A percentile compares a stretch with the other conserved stretches of the same genome.
Conservation (phyloP, 2,329 filamentous ascomycete species). For the Calonectria hawksworthii region DNA sequence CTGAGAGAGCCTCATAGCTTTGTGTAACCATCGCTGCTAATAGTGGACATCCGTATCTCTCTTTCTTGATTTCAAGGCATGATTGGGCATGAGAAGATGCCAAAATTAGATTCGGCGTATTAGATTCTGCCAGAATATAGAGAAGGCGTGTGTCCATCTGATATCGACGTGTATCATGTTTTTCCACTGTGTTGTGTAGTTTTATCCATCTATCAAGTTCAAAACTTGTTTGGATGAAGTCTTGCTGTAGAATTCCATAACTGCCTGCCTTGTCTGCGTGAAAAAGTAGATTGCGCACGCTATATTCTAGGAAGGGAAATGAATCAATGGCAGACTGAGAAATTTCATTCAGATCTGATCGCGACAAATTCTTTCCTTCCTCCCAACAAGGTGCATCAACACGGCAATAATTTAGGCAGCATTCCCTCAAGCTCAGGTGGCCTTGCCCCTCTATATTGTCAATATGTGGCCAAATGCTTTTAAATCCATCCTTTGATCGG, state of each 20-base stretch:
- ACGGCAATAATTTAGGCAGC: not conserved
- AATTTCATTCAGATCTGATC: too few species aligned
- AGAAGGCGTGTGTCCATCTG: not conserved
- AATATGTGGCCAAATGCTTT: not conserved
- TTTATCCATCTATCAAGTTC: not conserved
- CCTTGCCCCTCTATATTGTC: not conserved
- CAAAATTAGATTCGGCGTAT: not conserved
- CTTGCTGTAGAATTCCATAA: not conserved
- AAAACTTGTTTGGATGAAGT: not conserved
- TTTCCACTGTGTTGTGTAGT: not conserved
- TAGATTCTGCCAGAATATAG: not conserved
- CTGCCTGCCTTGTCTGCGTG: not conserved
- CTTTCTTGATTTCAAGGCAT: not conserved
- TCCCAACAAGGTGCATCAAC: not conserved
- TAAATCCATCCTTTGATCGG: not conserved
- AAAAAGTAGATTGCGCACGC: not conserved
- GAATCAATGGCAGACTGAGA: not conserved
- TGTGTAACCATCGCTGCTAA: not conserved
- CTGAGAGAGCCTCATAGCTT: not conserved
- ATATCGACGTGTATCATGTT: not conserved
- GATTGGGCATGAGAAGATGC: not conserved
- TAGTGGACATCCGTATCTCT: not conserved
- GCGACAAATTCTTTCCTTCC: rapidly evolving
- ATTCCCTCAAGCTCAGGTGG: not conserved
- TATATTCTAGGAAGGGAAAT: not conserved